Evolutionary conservation across 1,139 yeast species (phyloP).

Genomic region (Taiozyma sp.): DNA sequence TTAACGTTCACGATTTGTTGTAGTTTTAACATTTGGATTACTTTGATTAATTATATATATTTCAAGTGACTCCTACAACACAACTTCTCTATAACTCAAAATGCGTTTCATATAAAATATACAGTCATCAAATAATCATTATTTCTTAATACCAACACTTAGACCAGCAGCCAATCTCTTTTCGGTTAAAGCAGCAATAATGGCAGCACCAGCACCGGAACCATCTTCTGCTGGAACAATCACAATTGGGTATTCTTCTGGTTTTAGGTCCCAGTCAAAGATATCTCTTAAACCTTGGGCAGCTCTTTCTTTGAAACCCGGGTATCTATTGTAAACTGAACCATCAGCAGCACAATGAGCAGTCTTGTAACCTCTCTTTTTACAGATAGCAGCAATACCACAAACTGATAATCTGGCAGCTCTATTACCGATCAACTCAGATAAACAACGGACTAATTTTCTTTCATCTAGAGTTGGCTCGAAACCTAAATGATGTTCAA

Average conservation of each 20-base stretch:
- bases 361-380: conserved; percentile 71
- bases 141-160: conserved; percentile 59
- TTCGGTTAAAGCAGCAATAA: conserved; percentile 91
- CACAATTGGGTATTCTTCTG: conserved; percentile 67
- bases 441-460: conserved; percentile 73
- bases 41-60: too few species aligned
- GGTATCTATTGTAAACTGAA: conserved; percentile 90
- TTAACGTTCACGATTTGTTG: neutral
- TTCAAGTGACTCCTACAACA: neutral
- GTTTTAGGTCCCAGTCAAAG: conserved; percentile 64
- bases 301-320: conserved; percentile 85
- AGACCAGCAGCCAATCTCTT: conserved; percentile 65
- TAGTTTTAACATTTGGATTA: neutral
- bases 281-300: conserved; percentile 87
- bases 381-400: conserved; percentile 93
- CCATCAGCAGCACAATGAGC: conserved; percentile 98
- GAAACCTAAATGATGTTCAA: conserved; percentile 54
- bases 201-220: conserved; percentile 97
- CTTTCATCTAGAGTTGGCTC: conserved; percentile 75
- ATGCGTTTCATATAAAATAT: neutral
- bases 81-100: neutral
- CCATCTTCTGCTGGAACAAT: conserved; percentile 96
- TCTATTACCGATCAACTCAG: conserved; percentile 87
- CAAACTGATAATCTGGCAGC: conserved; percentile 91
- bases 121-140: neutral